These are phyloP conservation scores for Microglena sp. DNA, from an alignment of 139 green algal genomes.

Conservation along the genomic window DNA sequence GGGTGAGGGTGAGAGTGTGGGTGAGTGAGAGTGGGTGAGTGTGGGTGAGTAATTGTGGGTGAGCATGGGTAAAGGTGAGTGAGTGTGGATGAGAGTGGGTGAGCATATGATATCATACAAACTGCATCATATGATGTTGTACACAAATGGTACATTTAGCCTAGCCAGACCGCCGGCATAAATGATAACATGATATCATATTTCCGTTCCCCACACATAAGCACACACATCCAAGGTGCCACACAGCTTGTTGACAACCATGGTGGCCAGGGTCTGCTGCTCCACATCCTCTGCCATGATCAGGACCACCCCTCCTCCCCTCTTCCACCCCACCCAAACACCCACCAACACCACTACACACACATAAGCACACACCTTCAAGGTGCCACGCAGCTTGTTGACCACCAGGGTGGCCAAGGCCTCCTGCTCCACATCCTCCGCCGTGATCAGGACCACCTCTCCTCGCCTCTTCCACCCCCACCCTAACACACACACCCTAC, in stretches of 20 bases:
- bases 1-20: neutral
- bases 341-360: neutral
- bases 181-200: neutral
- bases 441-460: neutral
- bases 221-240: neutral
- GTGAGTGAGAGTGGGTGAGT: neutral
- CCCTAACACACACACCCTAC: neutral
- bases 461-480: neutral
- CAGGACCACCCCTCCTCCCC: too few species aligned
- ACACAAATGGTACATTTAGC: neutral
- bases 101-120: neutral
- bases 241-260: neutral
- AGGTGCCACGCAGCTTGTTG: neutral
- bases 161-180: neutral
- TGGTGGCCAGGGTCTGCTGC: neutral
- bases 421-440: slow-evolving; percentile 78
- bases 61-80: neutral
- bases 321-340: neutral
- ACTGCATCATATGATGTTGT: neutral
- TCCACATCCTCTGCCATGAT: neutral
- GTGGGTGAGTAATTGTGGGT: neutral
- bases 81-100: neutral
- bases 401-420: neutral
- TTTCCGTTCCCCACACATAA: neutral
- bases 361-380: neutral